phyloP scores from a whole-genome alignment of 768 basidiomycete genomes.

The Sporobolomyces pararoseus region DNA sequence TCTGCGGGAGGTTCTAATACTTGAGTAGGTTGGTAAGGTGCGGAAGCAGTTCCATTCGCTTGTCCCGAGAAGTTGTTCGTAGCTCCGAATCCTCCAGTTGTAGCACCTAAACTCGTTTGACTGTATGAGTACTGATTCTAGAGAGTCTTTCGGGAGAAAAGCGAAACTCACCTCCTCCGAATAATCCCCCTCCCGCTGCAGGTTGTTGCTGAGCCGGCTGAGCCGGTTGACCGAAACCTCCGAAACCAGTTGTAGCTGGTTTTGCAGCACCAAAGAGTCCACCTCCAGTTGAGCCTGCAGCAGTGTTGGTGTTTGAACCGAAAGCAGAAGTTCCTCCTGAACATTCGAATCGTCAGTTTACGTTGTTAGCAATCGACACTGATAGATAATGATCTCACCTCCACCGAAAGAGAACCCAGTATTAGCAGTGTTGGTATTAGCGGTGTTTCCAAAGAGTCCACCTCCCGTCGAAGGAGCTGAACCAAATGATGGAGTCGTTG shows the following conservation, averaged over 20 bases:
- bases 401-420: conserved; percentile 37
- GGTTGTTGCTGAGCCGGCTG: conserved; percentile 22
- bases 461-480: conserved; percentile 21
- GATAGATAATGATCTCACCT: conserved; percentile 2
- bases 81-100: conserved; percentile 28
- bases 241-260: conserved; percentile 40
- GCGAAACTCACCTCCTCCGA: conserved; percentile 24
- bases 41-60: conserved; percentile 28
- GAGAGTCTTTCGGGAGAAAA: not conserved
- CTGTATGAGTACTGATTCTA: not conserved
- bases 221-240: conserved; percentile 38
- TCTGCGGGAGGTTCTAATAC: conserved; percentile 37
- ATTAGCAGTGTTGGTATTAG: not conserved
- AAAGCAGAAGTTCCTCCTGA: conserved; percentile 27
- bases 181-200: conserved; percentile 23
- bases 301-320: conserved; percentile 17
- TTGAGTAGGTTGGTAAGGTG: conserved; percentile 32
- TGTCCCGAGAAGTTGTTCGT: not conserved
- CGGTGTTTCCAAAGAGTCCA: conserved; percentile 44
- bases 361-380: not conserved
- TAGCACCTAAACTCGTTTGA: not conserved
- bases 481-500: conserved; percentile 31
- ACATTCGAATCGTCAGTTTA: not conserved
- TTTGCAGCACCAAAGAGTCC: conserved; percentile 32
- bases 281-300: conserved; percentile 4